Evolutionary conservation across 225 moss, liverwort and hornwort species (phyloP), one percentile per base, ranked within the genome.

Genomic region (Asterella californica): DNA sequence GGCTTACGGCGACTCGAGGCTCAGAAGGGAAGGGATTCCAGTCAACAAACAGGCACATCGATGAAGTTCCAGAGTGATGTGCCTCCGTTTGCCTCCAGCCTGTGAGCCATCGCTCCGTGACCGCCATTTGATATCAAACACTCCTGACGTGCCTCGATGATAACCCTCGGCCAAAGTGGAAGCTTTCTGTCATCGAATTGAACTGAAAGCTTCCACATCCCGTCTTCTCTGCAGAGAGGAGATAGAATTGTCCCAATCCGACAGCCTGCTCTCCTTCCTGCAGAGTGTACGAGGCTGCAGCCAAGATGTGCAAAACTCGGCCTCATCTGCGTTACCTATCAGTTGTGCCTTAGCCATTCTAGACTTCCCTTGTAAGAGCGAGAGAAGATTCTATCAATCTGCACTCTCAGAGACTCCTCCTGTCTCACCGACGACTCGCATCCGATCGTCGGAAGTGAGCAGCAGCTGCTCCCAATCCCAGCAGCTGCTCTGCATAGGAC

Each of bases 61-160:
- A 88, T 15, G 87, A 66, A 42, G 85, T 33, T 75, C 42, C 36
- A 86, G 4, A 48, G 4, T 3, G 48, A 17, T 63, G 74, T 32
- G 21, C 30, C n/a, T n/a, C n/a, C 30, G 38, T 22, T 50, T 29
- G 85, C 81, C 76, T 75, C 84, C 11, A 95, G 72, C 4, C 34
- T 76, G 69, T 93, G 89, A 60, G 7, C 72, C 73, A 75, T 48
- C 83, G 55, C 82, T 76, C 27, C 83, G 81, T 65, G 84, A 83
- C 19, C 86, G 88, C 99, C 99, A 99, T 82, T 92, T 92, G n/a
- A 99, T 88, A 75, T 99, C 99, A 4, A 99, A 91, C 46, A 99
- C 81, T 25, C 95, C 93, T 0, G 91, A 87, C 27, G 93, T 89
- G 47, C 87, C 88, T 19, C 81, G 57, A 6, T 76, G 82, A 63